These are phyloP conservation scores for Tylopilus plumbeoviolaceoides DNA, from an alignment of 768 basidiomycete species.

Conservation along the genomic window DNA sequence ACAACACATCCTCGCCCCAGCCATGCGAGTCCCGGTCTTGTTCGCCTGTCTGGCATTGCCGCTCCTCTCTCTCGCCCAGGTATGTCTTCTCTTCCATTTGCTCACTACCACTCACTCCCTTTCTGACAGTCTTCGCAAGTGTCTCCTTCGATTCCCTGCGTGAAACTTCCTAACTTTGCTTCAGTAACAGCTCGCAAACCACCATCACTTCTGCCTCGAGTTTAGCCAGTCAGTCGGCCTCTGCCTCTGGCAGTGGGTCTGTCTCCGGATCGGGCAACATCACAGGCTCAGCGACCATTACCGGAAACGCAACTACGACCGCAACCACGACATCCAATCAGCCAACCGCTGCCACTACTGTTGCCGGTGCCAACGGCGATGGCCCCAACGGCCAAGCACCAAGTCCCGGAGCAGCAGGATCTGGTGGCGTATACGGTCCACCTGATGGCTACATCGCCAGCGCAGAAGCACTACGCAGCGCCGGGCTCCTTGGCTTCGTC, in stretches of 20 bases:
- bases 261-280: conserved; percentile 21
- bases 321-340: conserved; percentile 7
- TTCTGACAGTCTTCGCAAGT: conserved; percentile 38
- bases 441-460: conserved; percentile 61
- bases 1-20: background rate
- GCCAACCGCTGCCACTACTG: conserved; percentile 56
- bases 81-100: conserved; percentile 7
- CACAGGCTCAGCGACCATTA: conserved; percentile 17
- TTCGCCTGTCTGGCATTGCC: conserved; percentile 29
- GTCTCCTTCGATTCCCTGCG: conserved; percentile 6
- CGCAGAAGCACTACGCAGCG: conserved; percentile 46
- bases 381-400: conserved; percentile 46
- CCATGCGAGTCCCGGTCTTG: conserved; percentile 31
- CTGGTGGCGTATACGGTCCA: conserved; percentile 57
- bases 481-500: conserved; percentile 40
- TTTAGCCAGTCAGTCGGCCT: conserved; percentile 18
- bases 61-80: conserved; percentile 30
- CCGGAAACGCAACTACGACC: conserved; percentile 33
- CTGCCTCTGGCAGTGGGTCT: conserved; percentile 20
- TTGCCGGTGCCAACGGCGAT: conserved; percentile 48
- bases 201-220: conserved; percentile 48
- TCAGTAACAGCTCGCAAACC: conserved; percentile 39
- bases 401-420: conserved; percentile 47
- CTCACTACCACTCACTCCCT: background rate
- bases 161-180: conserved; percentile 36